A percentile compares a stretch with the other conserved stretches of the same genome.
Conservation (phyloP, 805 yeast species). For the Schwanniomyces vanrijiae region DNA sequence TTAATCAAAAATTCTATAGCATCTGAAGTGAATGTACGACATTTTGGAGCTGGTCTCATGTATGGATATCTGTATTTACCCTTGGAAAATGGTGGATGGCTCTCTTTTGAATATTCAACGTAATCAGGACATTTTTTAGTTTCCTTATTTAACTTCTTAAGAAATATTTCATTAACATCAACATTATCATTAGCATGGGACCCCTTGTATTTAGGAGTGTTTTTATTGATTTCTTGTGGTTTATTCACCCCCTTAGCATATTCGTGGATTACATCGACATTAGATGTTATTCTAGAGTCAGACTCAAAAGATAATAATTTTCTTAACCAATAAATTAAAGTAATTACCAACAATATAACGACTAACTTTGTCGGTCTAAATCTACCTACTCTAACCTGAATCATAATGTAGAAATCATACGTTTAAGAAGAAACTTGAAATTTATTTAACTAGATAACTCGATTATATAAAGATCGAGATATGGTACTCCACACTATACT, state of each 20-base stretch:
- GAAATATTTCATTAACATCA: constrained; percentile 11
- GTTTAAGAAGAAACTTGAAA: neutral
- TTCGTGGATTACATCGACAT: constrained; percentile 3
- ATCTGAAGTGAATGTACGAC: constrained; percentile 69
- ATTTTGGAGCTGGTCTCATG: constrained; percentile 71
- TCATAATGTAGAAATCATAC: neutral
- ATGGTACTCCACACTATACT: neutral
- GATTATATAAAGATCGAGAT: neutral
- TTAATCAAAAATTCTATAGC: constrained; percentile 61
- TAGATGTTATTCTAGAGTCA: neutral
- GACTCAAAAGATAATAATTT: neutral
- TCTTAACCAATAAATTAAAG: neutral
- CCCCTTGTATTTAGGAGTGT: neutral
- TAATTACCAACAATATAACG: neutral
- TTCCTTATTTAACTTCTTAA: constrained; percentile 16
- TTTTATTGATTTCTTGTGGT: neutral
- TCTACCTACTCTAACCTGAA: constrained; percentile 5
- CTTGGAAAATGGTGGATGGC: constrained; percentile 56
- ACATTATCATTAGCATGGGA: neutral
- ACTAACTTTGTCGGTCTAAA: constrained; percentile 6
- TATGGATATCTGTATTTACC: constrained; percentile 62
- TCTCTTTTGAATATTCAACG: constrained; percentile 52
- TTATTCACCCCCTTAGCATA: neutral
- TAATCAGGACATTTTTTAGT: constrained; percentile 57
- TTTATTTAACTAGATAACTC: neutral